These are phyloP conservation scores for Metschnikowia matae DNA, from an alignment of 805 yeast species.

Conservation along the genomic window DNA sequence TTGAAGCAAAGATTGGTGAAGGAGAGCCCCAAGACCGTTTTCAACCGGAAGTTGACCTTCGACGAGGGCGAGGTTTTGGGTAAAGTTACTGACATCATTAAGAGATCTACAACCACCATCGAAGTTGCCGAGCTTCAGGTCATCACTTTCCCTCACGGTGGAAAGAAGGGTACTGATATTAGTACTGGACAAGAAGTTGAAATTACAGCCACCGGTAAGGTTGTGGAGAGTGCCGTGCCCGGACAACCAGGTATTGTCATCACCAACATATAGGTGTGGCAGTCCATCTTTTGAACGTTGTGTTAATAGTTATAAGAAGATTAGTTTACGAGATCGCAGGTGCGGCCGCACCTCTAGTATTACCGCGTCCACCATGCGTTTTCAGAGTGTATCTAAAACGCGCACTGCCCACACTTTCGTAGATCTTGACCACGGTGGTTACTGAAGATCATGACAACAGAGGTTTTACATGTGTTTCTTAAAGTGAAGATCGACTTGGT, in stretches of 20 bases:
- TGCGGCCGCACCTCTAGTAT: background rate
- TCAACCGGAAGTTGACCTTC: conserved; percentile 84
- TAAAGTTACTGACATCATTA: conserved; percentile 50
- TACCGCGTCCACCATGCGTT: background rate
- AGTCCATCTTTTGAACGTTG: background rate
- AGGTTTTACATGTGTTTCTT: too few species aligned
- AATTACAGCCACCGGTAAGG: conserved; percentile 61
- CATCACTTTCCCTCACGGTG: conserved; percentile 61
- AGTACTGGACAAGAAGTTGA: conserved; percentile 66
- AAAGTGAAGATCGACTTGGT: too few species aligned
- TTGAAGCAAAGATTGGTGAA: conserved; percentile 73
- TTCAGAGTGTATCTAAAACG: background rate
- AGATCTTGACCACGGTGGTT: background rate
- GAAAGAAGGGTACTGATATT: conserved; percentile 58
- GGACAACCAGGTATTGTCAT: conserved; percentile 88
- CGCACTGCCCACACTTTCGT: background rate
- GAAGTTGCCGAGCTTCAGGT: conserved; percentile 54
- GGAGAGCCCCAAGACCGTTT: conserved; percentile 73
- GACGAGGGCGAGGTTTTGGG: conserved; percentile 68
- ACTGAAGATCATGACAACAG: too few species aligned
- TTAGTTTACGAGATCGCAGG: background rate
- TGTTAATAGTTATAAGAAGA: background rate
- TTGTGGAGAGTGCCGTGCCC: conserved; percentile 81
- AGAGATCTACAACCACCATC: conserved; percentile 59
- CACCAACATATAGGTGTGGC: conserved; percentile 44